Conservation (phyloP, 371 early-diverging fungal species). For the Rhizopus stolonifer region DNA sequence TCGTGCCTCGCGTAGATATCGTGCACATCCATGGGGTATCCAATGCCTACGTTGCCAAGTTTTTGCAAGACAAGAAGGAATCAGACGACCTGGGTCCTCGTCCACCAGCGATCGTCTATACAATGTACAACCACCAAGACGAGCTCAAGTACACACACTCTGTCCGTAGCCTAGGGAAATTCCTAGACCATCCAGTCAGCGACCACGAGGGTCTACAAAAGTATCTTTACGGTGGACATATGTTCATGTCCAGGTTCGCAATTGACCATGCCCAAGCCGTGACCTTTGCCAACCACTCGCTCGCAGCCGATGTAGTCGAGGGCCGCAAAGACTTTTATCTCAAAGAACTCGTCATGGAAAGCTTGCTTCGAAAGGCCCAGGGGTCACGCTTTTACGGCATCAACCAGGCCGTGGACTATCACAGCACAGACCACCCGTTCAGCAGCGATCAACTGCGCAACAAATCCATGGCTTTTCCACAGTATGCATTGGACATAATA, state of each 20-base stretch:
- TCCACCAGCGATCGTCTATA: conserved; percentile 63
- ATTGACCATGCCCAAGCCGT: conserved; percentile 60
- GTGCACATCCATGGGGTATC: conserved; percentile 68
- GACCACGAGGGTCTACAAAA: conserved; percentile 20
- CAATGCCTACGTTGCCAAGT: conserved; percentile 54
- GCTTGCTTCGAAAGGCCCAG: conserved; percentile 52
- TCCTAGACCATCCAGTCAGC: conserved; percentile 25
- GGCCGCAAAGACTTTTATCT: conserved; percentile 58
- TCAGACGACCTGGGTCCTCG: conserved; percentile 30
- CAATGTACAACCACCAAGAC: conserved; percentile 64
- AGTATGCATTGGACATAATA: conserved; percentile 34
- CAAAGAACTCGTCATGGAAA: conserved; percentile 63
- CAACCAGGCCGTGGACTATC: conserved; percentile 61
- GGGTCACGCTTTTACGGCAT: conserved; percentile 57
- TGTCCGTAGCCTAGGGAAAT: conserved; percentile 51
- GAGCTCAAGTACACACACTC: conserved; percentile 61
- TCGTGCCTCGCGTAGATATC: conserved; percentile 46
- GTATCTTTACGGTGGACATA: conserved; percentile 55
- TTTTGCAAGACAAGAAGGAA: conserved; percentile 32
- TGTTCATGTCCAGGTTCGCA: conserved; percentile 60
- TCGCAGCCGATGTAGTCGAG: conserved; percentile 63
- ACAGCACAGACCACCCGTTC: conserved; percentile 53
- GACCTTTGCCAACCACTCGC: conserved; percentile 52
- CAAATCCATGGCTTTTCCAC: conserved; percentile 46
- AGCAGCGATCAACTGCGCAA: conserved; percentile 39